Base-by-base conservation (phyloP, 2,329 filamentous ascomycete species). In the Penicillium sp. region DNA sequence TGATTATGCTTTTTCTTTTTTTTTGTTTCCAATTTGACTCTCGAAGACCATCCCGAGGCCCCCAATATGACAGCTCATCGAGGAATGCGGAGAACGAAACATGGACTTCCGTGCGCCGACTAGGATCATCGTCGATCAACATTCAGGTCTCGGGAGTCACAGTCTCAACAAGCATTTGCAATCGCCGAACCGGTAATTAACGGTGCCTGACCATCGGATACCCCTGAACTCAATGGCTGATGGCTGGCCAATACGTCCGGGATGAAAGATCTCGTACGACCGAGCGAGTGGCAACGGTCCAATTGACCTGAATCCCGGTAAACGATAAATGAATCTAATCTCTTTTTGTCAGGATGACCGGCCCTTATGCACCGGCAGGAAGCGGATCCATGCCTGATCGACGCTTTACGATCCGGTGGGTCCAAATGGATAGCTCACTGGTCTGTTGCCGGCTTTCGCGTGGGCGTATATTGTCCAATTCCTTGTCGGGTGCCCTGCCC, bases 391-490 rank as follows among this genome's bases (percentile, higher is more conserved):
- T 43, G 39, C 37, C 47, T 33, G 43, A 51, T 50, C 47, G 35
- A 35, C 42, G 30, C 33, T 30, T 35, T 36, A 35, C 45, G 45
- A 52, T 52, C 49, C 35, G 49, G 44, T 47, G 49, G 39, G 31
- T 37, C 11, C 18, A 5, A 22, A 22, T 22, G 9, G 5, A 22
- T 5, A 9, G 9, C 9, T 9, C 18, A 22, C n/a, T n/a, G n/a
- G n/a, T n/a, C n/a, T n/a, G n/a, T n/a, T 22, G 32, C 26, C 37
- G 42, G 35, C 25, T 42, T 18, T 32, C 32, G 26, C 17, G 30
- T 32, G 20, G 47, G 29, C 11, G 23, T 34, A 20, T 37, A 31
- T 47, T 45, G 39, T 37, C 39, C 36, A 45, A 33, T 43, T 42
- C 32, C 32, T 35, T 16, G 29, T 35, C 35, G 30, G 3, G 30